Evolutionary conservation across 2,329 filamentous ascomycete genomes (phyloP).

Genomic region (Akanthomyces dipterigenus): DNA sequence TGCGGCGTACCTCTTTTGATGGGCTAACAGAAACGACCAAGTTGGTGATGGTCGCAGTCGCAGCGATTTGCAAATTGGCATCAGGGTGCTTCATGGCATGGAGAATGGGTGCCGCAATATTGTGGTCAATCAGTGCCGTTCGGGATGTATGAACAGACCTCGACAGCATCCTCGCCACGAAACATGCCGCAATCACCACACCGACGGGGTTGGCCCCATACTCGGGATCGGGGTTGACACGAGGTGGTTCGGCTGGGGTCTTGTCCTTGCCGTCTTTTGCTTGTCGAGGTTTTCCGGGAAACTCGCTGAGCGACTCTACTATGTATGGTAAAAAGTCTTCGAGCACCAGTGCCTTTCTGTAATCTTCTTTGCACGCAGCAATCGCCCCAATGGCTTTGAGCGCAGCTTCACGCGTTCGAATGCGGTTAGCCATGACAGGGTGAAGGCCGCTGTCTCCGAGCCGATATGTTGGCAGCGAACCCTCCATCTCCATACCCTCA

Average conservation of each 20-base stretch:
- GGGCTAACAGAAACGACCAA: conserved; percentile 83
- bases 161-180: conserved; percentile 72
- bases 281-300: conserved; percentile 43
- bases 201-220: conserved; percentile 68
- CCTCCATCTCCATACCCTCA: conserved; percentile 27
- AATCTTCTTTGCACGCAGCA: conserved; percentile 73
- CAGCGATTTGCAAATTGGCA: conserved; percentile 75
- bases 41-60: conserved; percentile 79
- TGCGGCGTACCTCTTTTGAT: conserved; percentile 67
- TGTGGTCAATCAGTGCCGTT: conserved; percentile 81
- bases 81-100: conserved; percentile 67
- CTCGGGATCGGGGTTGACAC: conserved; percentile 30
- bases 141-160: conserved; percentile 78
- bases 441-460: conserved; percentile 58
- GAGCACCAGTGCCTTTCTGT: conserved; percentile 75
- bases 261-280: conserved; percentile 37
- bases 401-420: conserved; percentile 68
- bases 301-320: conserved; percentile 66
- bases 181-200: conserved; percentile 80
- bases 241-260: conserved; percentile 25
- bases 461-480: conserved; percentile 32
- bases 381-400: conserved; percentile 78
- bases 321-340: conserved; percentile 76
- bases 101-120: conserved; percentile 71
- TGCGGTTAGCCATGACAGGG: conserved; percentile 57